These are phyloP conservation scores for Fragaria iinumae DNA, from an alignment of 306 rosid genomes.

Conservation along the genomic window DNA sequence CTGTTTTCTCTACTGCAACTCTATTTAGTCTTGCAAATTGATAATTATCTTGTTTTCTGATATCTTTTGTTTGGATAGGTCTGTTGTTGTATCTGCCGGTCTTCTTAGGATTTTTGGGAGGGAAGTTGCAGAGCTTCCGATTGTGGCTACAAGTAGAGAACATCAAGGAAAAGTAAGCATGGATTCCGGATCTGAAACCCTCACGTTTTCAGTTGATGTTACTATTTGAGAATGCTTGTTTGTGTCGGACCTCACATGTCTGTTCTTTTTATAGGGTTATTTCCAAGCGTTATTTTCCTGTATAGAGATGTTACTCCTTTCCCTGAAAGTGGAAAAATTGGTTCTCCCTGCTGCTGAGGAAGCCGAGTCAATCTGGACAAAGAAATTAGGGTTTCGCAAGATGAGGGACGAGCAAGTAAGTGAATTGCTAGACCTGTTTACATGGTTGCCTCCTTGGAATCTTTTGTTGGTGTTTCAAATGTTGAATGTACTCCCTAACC, in stretches of 20 bases:
- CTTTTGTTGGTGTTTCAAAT: not conserved
- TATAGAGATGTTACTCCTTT: slow-evolving; percentile 71
- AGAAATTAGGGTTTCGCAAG: slow-evolving; percentile 80
- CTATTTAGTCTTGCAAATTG: not conserved
- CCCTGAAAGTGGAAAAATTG: slow-evolving; percentile 83
- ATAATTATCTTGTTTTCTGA: slow-evolving; percentile 5
- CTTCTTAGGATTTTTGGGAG: slow-evolving; percentile 90
- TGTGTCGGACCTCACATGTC: not conserved
- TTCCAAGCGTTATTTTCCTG: slow-evolving; percentile 90
- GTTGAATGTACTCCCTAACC: not conserved
- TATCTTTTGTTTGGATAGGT: slow-evolving; percentile 48
- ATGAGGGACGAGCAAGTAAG: slow-evolving; percentile 90
- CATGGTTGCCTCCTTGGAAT: not conserved
- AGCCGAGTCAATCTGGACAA: slow-evolving; percentile 97
- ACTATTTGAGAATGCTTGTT: too few relatives aligned
- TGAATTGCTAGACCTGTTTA: slow-evolving; percentile 6
- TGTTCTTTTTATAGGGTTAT: slow-evolving; percentile 57
- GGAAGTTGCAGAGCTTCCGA: slow-evolving; percentile 96
- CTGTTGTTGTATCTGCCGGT: slow-evolving; percentile 93
- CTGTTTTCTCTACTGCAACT: slow-evolving; percentile 7
- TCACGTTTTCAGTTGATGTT: not conserved
- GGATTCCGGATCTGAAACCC: slow-evolving; percentile 1
- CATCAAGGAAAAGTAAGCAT: slow-evolving; percentile 85
- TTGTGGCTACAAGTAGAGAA: slow-evolving; percentile 93
- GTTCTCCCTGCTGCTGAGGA: slow-evolving; percentile 99